phyloP scores from a whole-genome alignment of 116 monocot species.

The Thalassia testudinum region DNA sequence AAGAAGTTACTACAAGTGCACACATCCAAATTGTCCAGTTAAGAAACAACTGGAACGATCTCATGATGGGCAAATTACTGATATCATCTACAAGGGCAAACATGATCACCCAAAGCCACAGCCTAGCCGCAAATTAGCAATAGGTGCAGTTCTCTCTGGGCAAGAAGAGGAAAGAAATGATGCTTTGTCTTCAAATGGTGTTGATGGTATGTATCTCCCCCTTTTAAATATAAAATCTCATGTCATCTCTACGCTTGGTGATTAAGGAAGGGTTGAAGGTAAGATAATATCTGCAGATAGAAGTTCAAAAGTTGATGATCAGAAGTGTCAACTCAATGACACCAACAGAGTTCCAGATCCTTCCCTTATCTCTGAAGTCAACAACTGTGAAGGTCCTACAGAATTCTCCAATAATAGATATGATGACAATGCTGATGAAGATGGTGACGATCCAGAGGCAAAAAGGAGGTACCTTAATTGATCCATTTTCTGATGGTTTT shows the following conservation, averaged over 20 bases:
- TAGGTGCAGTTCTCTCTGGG: constrained; percentile 30
- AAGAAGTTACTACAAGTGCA: constrained; percentile 96
- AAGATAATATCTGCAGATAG: constrained; percentile 29
- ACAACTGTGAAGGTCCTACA: neutral
- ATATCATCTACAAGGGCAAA: constrained; percentile 75
- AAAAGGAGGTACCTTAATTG: neutral
- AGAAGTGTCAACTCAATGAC: constrained; percentile 15
- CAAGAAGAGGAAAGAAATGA: constrained; percentile 51
- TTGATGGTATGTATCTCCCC: constrained; percentile 21
- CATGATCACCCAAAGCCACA: constrained; percentile 97
- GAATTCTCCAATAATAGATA: neutral
- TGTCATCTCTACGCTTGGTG: neutral
- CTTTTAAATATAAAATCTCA: neutral
- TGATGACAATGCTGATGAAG: neutral
- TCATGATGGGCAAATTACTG: constrained; percentile 86
- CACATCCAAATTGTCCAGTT: constrained; percentile 86
- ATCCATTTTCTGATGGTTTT: no score
- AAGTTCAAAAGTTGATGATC: constrained; percentile 17
- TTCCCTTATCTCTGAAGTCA: no score
- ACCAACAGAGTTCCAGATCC: constrained; percentile 24
- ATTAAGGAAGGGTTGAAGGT: neutral
- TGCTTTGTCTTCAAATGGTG: constrained; percentile 36
- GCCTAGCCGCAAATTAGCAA: constrained; percentile 44
- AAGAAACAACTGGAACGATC: constrained; percentile 93
- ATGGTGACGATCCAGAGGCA: constrained; percentile 2